Evolutionary conservation across 768 basidiomycete genomes (phyloP), one percentile per base, ranked within the genome.

Genomic region (Nidularia pulvinata): DNA sequence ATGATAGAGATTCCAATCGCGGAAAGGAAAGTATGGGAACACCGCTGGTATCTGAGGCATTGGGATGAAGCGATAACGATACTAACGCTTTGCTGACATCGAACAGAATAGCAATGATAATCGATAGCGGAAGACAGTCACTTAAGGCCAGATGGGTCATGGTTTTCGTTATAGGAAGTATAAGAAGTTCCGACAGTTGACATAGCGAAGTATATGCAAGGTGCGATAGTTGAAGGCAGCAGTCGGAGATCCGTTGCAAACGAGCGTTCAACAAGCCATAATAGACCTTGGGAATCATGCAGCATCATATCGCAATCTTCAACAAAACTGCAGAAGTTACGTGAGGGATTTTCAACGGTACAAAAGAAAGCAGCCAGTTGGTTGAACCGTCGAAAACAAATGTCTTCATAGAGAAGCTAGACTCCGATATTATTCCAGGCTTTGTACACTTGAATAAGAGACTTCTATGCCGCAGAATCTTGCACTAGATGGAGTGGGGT

Each of bases 341-440:
- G 42, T 13, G 49, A 7, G 14, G 36, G 22, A 4, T 45, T 49
- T n/a, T 56, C 50, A 6, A 62, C 43, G 4, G 57, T 48, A 4
- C 35, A 30, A 6, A 44, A 43, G 5, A 62, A 53, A 19, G 32
- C 46, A 5, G 52, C 47, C 9, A 58, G 2, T 36, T 60, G 59
- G 1, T 16, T 16, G 14, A 54, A 47, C 13, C 53, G 19, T 3
- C 55, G 56, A 16, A 61, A 13, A n/a, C 35, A 39, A 0, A 60
- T 46, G n/a, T 48, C 49, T 30, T 58, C 57, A 44, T 60, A 62
- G 2, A 60, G 50, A 35, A 60, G 7, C 25, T 37, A 50, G 6
- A 39, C 33, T 16, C 53, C 57, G n/a, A 48, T 50, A 3, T 22
- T 49, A 35, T 55, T 33, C 54, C 52, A 57, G 1, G 22, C 10